A percentile compares a stretch with the other conserved stretches of the same genome.
phyloP scores from a whole-genome alignment of 768 basidiomycete species.

The Mycena leptocephala region DNA sequence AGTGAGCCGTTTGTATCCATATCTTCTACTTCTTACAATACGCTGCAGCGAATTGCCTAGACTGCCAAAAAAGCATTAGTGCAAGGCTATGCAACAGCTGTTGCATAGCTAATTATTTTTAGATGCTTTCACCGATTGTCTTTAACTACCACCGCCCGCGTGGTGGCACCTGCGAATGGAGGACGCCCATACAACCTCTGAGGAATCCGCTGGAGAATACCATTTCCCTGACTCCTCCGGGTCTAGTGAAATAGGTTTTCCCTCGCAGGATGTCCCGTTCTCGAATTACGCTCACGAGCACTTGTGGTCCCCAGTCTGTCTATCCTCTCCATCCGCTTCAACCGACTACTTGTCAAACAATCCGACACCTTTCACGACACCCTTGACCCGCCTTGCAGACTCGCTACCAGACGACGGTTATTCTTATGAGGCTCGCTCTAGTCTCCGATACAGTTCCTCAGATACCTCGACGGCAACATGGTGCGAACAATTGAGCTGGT shows the following conservation, averaged over 20 bases:
- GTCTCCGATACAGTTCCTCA: not conserved
- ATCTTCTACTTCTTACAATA: too few species aligned
- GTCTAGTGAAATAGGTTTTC: not conserved
- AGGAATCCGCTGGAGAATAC: not conserved
- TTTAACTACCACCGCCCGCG: too few species aligned
- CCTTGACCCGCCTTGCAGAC: too few species aligned
- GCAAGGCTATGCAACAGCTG: too few species aligned
- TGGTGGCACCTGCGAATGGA: not conserved
- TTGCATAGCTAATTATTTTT: too few species aligned
- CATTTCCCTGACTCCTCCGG: not conserved
- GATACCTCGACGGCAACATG: not conserved
- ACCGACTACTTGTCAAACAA: conserved; percentile 7
- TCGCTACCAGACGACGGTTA: too few species aligned
- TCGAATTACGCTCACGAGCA: not conserved
- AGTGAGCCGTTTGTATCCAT: not conserved
- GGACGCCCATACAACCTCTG: not conserved
- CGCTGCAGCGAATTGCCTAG: too few species aligned
- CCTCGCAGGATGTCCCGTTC: not conserved
- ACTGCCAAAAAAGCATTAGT: too few species aligned
- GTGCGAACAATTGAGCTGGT: conserved; percentile 8
- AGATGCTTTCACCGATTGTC: too few species aligned
- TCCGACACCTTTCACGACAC: not conserved
- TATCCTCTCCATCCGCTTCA: conserved; percentile 23
- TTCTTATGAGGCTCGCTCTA: too few species aligned
- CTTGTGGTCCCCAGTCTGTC: not conserved